Percentiles rank a stretch among this genome's conserved stretches.
phyloP scores from a whole-genome alignment of 2,329 filamentous ascomycete species.

The Onygenales sp. region DNA sequence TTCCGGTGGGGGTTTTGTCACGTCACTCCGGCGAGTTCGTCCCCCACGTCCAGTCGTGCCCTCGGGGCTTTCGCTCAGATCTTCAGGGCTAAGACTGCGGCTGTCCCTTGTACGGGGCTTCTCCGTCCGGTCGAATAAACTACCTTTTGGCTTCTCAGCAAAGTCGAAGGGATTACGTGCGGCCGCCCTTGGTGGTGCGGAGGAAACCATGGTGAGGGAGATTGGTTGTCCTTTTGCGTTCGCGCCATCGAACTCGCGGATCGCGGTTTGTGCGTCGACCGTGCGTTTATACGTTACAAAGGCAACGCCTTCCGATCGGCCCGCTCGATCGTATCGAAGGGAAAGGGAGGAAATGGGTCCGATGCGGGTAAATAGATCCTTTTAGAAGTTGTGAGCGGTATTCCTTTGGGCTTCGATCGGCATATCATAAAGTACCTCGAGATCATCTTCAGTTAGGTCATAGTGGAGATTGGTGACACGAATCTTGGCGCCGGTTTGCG shows the following conservation, averaged over 20 bases:
- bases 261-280: constrained; percentile 63
- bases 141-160: constrained; percentile 43
- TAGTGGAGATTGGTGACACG: constrained; percentile 88
- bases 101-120: constrained; percentile 30
- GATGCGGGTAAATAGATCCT: constrained; percentile 75
- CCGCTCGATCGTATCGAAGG: constrained; percentile 76
- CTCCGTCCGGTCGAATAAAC: constrained; percentile 57
- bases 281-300: constrained; percentile 69
- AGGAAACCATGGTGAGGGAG: constrained; percentile 57
- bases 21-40: constrained; percentile 43
- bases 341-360: constrained; percentile 61
- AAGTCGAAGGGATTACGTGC: constrained; percentile 41
- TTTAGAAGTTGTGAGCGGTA: constrained; percentile 2
- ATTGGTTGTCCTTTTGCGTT: constrained; percentile 89
- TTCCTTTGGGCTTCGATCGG: constrained; percentile 13
- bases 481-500: constrained; percentile 54
- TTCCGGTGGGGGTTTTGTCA: constrained; percentile 48
- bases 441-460: constrained; percentile 74
- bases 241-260: constrained; percentile 75
- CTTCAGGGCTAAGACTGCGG: constrained; percentile 34
- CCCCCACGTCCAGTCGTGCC: constrained; percentile 30
- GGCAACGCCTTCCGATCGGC: constrained; percentile 75
- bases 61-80: constrained; percentile 23
- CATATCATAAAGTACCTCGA: constrained; percentile 49
- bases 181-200: constrained; percentile 21